Evolutionary conservation across 139 green algal species (phyloP), one percentile per base, ranked within the genome.

Genomic region (Desmodesmus armatus): DNA sequence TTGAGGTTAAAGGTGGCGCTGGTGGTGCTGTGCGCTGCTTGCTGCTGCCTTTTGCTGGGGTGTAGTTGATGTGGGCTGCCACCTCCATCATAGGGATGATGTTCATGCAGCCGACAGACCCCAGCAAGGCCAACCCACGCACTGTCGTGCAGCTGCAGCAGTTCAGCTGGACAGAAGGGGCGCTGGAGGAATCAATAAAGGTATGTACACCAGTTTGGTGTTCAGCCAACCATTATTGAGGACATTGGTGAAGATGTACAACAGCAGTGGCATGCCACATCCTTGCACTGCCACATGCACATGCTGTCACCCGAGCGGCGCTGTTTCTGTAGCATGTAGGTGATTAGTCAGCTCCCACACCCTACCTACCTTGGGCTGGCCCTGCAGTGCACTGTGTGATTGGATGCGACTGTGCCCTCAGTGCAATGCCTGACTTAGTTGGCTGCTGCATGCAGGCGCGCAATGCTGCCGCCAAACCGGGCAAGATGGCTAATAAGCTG

Each of bases 111-210:
- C 74, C 84, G 37, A 40, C 78, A 35, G 72, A 39, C 78, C 62
- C 69, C 2, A 21, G 39, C 27, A 17, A 51, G 29, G 31, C 77
- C 27, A 66, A 84, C 29, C 75, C 75, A 5, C 25, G 44, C 35
- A 76, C 89, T 43, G 37, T 78, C 43, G 53, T 39, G 11, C 85
- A 78, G 75, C 71, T 92, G 33, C 88, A 94, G 80, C 80, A 90
- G 65, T 92, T 90, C 75, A 82, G 86, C 40, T 94, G 90, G 90
- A 91, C 87, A 0, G 74, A 90, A 51, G 63, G n/a, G 3, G 60
- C 55, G 15, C 47, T 87, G 67, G 41, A 44, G 25, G 33, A 55
- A 4, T 6, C 39, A 2, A 85, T 79, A 1, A 29, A 85, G 80
- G 80, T 85, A n/a, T n/a, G n/a, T n/a, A n/a, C n/a, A n/a, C n/a